These are phyloP conservation scores for Kalanchoe fedtschenkoi DNA, from an alignment of 164 flowering plant genomes.

Conservation along the genomic window DNA sequence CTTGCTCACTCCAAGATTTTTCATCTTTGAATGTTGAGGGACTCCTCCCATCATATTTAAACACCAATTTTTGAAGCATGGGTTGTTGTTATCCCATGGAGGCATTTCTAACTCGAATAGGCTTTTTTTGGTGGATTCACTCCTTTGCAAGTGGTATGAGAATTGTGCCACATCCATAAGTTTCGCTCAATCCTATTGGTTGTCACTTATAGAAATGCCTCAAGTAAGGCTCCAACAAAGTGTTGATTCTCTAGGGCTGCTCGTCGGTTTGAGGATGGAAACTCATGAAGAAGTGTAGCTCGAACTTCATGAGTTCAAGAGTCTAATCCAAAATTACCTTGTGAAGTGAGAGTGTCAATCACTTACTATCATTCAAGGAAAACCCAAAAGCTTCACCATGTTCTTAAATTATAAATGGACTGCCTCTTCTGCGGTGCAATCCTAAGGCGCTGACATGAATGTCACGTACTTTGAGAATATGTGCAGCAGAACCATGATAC, in stretches of 20 bases:
- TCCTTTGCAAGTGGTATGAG: not conserved
- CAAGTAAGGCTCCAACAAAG: not conserved
- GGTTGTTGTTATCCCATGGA: not conserved
- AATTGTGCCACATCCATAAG: not conserved
- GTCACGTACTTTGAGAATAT: not conserved
- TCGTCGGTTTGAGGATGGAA: not conserved
- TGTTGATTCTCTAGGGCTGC: not conserved
- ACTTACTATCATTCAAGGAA: not conserved
- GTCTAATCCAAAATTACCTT: not conserved
- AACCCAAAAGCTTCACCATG: not conserved
- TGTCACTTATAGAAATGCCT: conserved; percentile 3
- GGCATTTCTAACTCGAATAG: conserved; percentile 5
- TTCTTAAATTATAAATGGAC: not conserved
- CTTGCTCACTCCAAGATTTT: not conserved
- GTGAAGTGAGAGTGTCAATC: not conserved
- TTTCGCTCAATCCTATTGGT: conserved; percentile 4
- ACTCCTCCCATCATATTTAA: not conserved
- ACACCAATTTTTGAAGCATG: not conserved
- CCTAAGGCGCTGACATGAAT: not conserved
- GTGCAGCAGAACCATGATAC: not conserved
- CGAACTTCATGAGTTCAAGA: not conserved
- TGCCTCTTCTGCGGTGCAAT: not conserved
- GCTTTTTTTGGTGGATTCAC: not conserved
- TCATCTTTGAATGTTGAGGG: not conserved
- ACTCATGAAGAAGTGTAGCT: not conserved